Base-by-base conservation (phyloP, 2,329 filamentous ascomycete genomes). In the Ramichloridium luteum region DNA sequence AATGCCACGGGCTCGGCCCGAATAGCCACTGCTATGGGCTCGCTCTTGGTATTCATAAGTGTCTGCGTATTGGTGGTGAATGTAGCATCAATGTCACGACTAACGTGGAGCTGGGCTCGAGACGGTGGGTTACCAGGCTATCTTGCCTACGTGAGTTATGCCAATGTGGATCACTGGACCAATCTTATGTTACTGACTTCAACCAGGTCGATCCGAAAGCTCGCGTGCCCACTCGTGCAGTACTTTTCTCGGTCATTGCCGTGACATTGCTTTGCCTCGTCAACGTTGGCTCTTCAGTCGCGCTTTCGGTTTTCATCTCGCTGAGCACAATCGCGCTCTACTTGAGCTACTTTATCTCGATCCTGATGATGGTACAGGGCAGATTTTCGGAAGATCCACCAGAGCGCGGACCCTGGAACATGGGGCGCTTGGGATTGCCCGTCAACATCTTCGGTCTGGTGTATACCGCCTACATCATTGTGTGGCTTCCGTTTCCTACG, bases 31-130 rank as follows among this genome's bases (percentile, higher is more conserved):
- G 36, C 40, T 4, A 43, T 48, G 43, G 32, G 27, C 4, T 30
- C 29, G 2, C 18, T 37, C 8, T 20, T 40, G 11, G 17, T 43
- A 4, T 9, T 43, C 11, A 38, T 40, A n/a, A 22, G 28, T 5
- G 32, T 42, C 10, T 29, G 28, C 11, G 40, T 26, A 8, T 36
- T 35, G 25, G 18, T 43, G 9, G 32, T 35, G 3, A 38, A 36
- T 14, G 43, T 51, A 27, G 45, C 43, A 5, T 48, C 41, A 4
- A 33, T 41, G 25, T 48, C 45, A 5, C 37, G 43, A 13, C 37
- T 46, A 8, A 46, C 34, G n/a, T 48, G 45, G 45, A 38, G 36
- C 11, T 48, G 41, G 43, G 41, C 45, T n/a, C 37, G 45, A 28
- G 45, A 48, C 27, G 43, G 45, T n/a, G 45, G 35, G 5, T 28